These are phyloP conservation scores for Aureobasidium sp. DNA, from an alignment of 2,329 filamentous ascomycete genomes.

Conservation along the genomic window DNA sequence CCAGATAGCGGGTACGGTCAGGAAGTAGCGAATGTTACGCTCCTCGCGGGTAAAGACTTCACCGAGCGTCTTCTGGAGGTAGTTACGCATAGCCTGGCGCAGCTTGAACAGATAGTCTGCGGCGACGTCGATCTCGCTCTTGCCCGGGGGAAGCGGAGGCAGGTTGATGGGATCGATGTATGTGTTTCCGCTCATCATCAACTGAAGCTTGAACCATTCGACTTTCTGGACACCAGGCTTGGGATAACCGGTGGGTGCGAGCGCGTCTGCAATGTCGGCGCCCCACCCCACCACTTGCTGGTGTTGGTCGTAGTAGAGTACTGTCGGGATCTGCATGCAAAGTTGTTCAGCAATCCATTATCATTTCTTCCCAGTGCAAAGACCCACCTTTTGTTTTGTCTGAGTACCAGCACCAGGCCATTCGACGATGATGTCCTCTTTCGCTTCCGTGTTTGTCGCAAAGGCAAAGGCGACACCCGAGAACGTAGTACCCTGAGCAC, in stretches of 20 bases:
- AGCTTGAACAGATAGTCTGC: conserved; percentile 98
- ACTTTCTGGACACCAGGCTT: conserved; percentile 98
- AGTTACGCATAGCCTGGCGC: conserved; percentile 90
- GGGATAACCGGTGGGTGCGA: conserved; percentile 93
- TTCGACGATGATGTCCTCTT: conserved; percentile 98
- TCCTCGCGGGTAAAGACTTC: conserved; percentile 98
- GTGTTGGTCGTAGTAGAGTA: conserved; percentile 99
- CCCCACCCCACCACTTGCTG: conserved; percentile 99
- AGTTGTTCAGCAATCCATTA: conserved; percentile 17
- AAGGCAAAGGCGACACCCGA: conserved; percentile 91
- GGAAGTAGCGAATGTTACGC: conserved; percentile 93
- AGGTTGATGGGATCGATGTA: conserved; percentile 99
- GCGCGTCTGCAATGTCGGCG: conserved; percentile 91
- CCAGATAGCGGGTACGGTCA: conserved; percentile 99
- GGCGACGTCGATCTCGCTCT: conserved; percentile 98
- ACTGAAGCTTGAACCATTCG: conserved; percentile 98
- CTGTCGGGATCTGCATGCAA: conserved; percentile 76
- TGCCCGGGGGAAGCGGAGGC: conserved; percentile 90
- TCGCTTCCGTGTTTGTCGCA: conserved; percentile 92
- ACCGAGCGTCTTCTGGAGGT: conserved; percentile 90
- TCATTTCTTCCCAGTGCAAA: conserved; percentile 9
- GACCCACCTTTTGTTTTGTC: conserved; percentile 88
- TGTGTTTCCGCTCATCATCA: conserved; percentile 97
- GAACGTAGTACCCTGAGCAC: conserved; percentile 79
- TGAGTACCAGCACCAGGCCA: conserved; percentile 97